A percentile compares a stretch with the other conserved stretches of the same genome.
Evolutionary conservation across 1,284 basidiomycete species (phyloP).

Genomic region (Tilletia setariae): DNA sequence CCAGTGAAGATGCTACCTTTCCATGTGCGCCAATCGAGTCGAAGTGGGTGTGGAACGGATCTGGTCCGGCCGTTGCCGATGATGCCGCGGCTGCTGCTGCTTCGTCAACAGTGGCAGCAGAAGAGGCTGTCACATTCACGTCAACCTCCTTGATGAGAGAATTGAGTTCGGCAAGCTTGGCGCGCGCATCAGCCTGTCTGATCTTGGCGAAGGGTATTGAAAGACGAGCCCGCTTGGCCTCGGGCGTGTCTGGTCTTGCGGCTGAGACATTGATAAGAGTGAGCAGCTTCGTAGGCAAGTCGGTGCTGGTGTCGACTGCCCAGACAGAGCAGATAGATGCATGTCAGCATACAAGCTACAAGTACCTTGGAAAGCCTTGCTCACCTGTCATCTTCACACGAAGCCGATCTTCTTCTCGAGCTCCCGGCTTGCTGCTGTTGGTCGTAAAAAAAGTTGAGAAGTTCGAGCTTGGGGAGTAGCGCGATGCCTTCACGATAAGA

Average conservation of each 20-base stretch:
- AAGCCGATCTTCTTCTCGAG: too few relatives aligned
- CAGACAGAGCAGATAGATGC: background rate
- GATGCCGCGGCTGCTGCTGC: background rate
- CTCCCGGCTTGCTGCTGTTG: too few relatives aligned
- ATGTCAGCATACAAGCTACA: too few relatives aligned
- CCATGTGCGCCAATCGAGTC: slow-evolving; percentile 2
- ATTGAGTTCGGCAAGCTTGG: background rate
- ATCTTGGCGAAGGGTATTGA: slow-evolving; percentile 8
- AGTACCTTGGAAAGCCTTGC: background rate
- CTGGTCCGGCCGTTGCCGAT: background rate
- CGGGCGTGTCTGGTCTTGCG: slow-evolving; percentile 58
- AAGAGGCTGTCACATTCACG: slow-evolving; percentile 24
- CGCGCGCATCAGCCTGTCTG: slow-evolving; percentile 21
- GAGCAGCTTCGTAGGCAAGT: slow-evolving; percentile 63
- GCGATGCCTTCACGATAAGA: too few relatives aligned
- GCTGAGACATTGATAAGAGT: slow-evolving; percentile 93
- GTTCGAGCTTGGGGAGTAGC: too few relatives aligned
- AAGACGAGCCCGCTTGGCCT: slow-evolving; percentile 55
- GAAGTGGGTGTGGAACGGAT: slow-evolving; percentile 14
- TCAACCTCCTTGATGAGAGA: background rate
- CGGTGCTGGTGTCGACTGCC: slow-evolving; percentile 16
- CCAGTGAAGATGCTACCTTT: background rate
- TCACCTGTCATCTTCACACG: background rate
- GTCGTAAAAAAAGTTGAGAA: too few relatives aligned
- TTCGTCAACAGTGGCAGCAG: background rate